Base-by-base conservation (phyloP, 352 stramenopile species). In the Blastocystis sp. region DNA sequence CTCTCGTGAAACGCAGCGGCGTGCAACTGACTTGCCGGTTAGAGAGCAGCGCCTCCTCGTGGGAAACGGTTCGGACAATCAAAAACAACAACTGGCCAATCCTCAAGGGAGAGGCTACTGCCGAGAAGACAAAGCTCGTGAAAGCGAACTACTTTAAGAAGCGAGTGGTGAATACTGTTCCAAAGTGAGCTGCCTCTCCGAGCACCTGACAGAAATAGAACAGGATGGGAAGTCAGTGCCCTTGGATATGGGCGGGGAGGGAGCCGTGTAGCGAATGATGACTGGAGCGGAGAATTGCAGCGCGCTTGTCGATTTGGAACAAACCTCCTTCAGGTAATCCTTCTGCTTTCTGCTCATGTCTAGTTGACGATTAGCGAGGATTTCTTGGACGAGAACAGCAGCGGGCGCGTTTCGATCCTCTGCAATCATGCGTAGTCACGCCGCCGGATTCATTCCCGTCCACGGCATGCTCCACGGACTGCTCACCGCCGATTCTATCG, bases 301-400 rank as follows among this genome's bases (percentile, higher is more conserved):
- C 74, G 74, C 11, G 74, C 74, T 17, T 84, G 74, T 17, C 5
- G 74, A 9, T 84, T 84, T 69, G 74, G 74, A 67, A 67, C 52
- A 2, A 84, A 84, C 34, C 21, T 84, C 7, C 38, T 84, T 64
- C 74, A 84, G n/a, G 74, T 38, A 67, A 4, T 38, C 28, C 9
- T n/a, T 67, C 10, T 9, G 45, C 0, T 34, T 62, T 19, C 2
- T 17, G 19, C 4, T 67, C 21, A 67, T 28, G 52, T 14, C 10
- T 84, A 84, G 74, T 45, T 84, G 7, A 84, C 74, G 1, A 84
- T 84, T 23, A 59, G 74, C n/a, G 74, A 84, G 60, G 74, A 84
- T 14, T 84, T 52, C 48, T 41, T 84, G 17, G 74, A 84, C 34
- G 74, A 84, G 60, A 84, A 84, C 53, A 45, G 43, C n/a, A 52